These are phyloP conservation scores for Zygoascus flipseniorum DNA, from an alignment of 805 yeast genomes.

Conservation along the genomic window DNA sequence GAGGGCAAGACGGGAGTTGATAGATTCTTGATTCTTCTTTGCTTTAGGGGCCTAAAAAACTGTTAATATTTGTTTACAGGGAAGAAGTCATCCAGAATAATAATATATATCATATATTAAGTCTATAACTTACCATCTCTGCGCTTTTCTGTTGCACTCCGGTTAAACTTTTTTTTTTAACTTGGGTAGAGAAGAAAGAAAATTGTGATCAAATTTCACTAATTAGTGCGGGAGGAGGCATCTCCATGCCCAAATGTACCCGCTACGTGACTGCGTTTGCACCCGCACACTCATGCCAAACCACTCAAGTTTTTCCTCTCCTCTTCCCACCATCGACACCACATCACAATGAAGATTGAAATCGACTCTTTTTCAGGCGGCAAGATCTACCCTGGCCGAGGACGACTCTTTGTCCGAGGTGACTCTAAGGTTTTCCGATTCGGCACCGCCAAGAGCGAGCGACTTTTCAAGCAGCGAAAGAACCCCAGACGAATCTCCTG, in stretches of 20 bases:
- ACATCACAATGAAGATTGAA: slow-evolving; percentile 87
- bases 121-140: slow-evolving; percentile 91
- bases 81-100: not conserved
- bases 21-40: slow-evolving; percentile 82
- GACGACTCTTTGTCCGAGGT: slow-evolving; percentile 86
- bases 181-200: not conserved
- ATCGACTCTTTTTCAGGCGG: slow-evolving; percentile 98
- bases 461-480: slow-evolving; percentile 99
- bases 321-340: not conserved
- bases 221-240: not conserved
- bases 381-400: slow-evolving; percentile 99
- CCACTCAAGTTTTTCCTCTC: not conserved
- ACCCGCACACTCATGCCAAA: not conserved
- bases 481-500: slow-evolving; percentile 99
- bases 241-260: not conserved
- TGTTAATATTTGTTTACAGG: not conserved
- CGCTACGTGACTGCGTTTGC: not conserved
- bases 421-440: slow-evolving; percentile 99
- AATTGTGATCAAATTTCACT: not conserved
- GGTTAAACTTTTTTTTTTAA: slow-evolving; percentile 43
- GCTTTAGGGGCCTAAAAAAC: slow-evolving; percentile 79
- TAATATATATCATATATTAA: not conserved
- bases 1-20: slow-evolving; percentile 97
- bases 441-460: slow-evolving; percentile 94
- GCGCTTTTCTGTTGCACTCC: slow-evolving; percentile 85